Conservation (phyloP, 2,329 filamentous ascomycete species). For the Echinosphaeria canescens region DNA sequence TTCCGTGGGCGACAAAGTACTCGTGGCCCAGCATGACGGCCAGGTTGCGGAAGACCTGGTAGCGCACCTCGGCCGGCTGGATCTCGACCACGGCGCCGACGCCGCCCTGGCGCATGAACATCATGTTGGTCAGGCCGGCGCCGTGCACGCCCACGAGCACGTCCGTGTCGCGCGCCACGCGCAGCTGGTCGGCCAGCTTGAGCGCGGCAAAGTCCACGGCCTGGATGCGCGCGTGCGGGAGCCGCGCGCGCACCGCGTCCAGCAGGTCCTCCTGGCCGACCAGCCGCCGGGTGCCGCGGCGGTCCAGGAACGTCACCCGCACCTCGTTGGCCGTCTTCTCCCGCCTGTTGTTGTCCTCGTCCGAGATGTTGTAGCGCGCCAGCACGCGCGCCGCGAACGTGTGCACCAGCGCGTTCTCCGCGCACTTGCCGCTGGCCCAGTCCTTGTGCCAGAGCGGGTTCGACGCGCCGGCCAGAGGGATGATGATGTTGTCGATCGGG, state of each 20-base stretch:
- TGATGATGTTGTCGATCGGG: constrained; percentile 15
- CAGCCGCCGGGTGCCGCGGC: constrained; percentile 11
- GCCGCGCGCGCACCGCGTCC: constrained; percentile 6
- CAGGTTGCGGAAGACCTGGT: constrained; percentile 18
- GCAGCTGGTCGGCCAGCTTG: constrained; percentile 14
- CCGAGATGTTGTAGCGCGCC: constrained; percentile 8
- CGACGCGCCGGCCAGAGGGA: constrained; percentile 16
- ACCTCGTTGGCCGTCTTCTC: constrained; percentile 4
- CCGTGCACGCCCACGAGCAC: constrained; percentile 20
- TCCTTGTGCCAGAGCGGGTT: constrained; percentile 20
- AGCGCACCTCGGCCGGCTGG: constrained; percentile 11
- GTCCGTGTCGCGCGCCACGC: constrained; percentile 13
- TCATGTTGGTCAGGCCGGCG: constrained; percentile 16
- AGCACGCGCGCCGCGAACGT: constrained; percentile 13
- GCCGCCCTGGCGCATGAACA: constrained; percentile 14
- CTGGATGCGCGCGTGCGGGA: constrained; percentile 9
- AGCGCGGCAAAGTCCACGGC: constrained; percentile 15
- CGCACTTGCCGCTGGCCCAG: constrained; percentile 12
- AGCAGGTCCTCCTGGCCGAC: constrained; percentile 9
- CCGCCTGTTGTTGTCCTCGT: too few relatives aligned
- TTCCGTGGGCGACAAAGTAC: constrained; percentile 15
- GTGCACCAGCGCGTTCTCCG: constrained; percentile 9
- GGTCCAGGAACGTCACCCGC: constrained; percentile 14
- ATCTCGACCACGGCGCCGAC: constrained; percentile 19
- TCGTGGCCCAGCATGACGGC: constrained; percentile 13